phyloP scores from a whole-genome alignment of 805 yeast species.

The Monosporozyma yasuniensis region DNA sequence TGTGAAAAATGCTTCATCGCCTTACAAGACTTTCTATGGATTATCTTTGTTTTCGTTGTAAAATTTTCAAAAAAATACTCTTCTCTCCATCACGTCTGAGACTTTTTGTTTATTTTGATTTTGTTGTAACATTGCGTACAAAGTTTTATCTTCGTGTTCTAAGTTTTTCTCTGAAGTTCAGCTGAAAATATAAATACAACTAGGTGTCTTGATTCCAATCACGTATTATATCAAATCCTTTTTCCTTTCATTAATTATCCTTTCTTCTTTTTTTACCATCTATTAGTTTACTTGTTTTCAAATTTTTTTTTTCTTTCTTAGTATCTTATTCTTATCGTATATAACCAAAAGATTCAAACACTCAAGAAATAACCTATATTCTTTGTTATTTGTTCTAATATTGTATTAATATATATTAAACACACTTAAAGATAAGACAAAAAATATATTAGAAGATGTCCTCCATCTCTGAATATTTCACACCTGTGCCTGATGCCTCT shows the following conservation, averaged over 20 bases:
- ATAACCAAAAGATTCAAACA: neutral
- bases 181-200: neutral
- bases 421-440: neutral
- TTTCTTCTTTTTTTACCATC: no score
- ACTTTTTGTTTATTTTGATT: neutral
- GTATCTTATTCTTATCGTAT: neutral
- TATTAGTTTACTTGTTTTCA: neutral
- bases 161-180: neutral
- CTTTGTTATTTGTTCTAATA: neutral
- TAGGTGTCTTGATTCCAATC: neutral
- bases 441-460: constrained; percentile 10
- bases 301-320: neutral
- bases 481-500: constrained; percentile 20
- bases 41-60: neutral
- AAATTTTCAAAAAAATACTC: neutral
- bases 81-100: neutral
- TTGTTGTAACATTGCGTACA: neutral
- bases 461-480: constrained; percentile 17
- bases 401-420: neutral
- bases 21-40: neutral
- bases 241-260: neutral
- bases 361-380: neutral
- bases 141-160: neutral
- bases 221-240: neutral
- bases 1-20: neutral